Percentiles rank a stretch among this genome's conserved stretches.
Conservation (phyloP, 768 basidiomycete species). For the Russula lepida region DNA sequence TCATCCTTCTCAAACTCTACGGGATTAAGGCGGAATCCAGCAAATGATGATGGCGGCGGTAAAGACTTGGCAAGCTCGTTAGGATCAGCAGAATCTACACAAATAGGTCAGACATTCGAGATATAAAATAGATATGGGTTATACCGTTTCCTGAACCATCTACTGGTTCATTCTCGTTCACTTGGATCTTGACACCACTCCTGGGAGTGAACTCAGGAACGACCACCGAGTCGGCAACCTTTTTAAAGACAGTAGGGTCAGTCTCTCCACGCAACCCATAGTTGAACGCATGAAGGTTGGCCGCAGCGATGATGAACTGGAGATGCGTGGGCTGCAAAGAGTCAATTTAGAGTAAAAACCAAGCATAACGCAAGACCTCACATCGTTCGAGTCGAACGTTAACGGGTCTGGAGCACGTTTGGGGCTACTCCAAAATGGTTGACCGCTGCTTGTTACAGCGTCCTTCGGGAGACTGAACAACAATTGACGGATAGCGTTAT, state of each 20-base stretch:
- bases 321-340: conserved; percentile 59
- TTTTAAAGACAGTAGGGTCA: conserved; percentile 72
- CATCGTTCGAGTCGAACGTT: conserved; percentile 78
- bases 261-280: conserved; percentile 91
- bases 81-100: conserved; percentile 30
- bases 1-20: conserved; percentile 99
- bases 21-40: conserved; percentile 90
- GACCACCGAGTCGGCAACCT: conserved; percentile 70
- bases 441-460: conserved; percentile 80
- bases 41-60: conserved; percentile 84
- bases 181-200: conserved; percentile 86
- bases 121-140: neutral
- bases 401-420: conserved; percentile 94
- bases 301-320: conserved; percentile 82
- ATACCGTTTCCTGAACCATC: conserved; percentile 38
- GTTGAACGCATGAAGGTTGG: conserved; percentile 96
- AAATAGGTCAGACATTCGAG: neutral
- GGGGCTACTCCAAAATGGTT: conserved; percentile 98
- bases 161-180: conserved; percentile 86
- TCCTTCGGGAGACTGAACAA: conserved; percentile 94
- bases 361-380: conserved; percentile 33
- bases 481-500: conserved; percentile 87
- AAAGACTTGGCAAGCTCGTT: conserved; percentile 56
- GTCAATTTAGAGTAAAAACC: neutral
- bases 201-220: conserved; percentile 92